Evolutionary conservation across 306 rosid genomes (phyloP).

Genomic region (Trichosanthes cucumerina): DNA sequence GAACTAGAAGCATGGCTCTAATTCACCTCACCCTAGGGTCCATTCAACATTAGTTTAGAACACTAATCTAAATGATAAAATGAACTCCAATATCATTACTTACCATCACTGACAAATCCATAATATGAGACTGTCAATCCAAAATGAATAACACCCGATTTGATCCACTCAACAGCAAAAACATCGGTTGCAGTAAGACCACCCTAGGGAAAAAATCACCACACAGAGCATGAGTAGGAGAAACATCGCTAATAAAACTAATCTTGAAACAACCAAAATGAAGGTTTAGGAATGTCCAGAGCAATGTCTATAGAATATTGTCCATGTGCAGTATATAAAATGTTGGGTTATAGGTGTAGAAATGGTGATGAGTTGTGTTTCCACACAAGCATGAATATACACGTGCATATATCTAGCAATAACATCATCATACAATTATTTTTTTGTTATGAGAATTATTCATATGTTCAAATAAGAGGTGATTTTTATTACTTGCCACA

Average conservation of each 20-base stretch:
- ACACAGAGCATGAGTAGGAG: background rate
- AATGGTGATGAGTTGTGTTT: background rate
- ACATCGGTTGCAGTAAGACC: slow-evolving; percentile 98
- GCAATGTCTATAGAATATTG: background rate
- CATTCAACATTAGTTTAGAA: background rate
- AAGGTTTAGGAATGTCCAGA: background rate
- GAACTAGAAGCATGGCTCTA: background rate
- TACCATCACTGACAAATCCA: slow-evolving; percentile 97
- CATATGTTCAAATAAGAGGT: background rate
- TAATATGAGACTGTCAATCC: slow-evolving; percentile 95
- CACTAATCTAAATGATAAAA: background rate
- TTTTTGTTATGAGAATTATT: background rate
- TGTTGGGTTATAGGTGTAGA: background rate
- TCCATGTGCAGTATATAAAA: background rate
- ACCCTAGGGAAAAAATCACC: slow-evolving; percentile 60
- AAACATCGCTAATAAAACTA: background rate
- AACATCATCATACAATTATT: background rate
- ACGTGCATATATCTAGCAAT: background rate
- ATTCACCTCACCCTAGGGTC: background rate
- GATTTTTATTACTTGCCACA: background rate
- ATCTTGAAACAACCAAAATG: background rate
- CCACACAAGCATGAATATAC: background rate
- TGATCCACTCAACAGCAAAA: slow-evolving; percentile 94
- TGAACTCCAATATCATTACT: slow-evolving; percentile 19
- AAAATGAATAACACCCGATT: slow-evolving; percentile 69